Percentiles rank a stretch among this genome's conserved stretches.
These are phyloP conservation scores for Blastocystis sp. DNA, from an alignment of 352 stramenopile species.

Conservation along the genomic window DNA sequence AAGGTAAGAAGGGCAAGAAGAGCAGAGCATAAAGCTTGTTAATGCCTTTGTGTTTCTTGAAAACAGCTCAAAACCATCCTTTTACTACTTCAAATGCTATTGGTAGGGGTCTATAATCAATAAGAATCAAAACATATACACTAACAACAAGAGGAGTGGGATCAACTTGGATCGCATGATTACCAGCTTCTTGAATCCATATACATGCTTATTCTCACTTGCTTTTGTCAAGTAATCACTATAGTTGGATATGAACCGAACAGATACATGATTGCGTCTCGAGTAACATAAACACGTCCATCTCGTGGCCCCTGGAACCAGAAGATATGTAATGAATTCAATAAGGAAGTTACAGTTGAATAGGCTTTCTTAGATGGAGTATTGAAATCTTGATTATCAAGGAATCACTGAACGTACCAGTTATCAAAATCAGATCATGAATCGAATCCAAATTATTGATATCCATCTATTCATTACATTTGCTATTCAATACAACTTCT, in stretches of 20 bases:
- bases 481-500: neutral
- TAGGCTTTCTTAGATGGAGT: slow-evolving; percentile 5
- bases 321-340: slow-evolving; percentile 44
- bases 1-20: slow-evolving; percentile 18
- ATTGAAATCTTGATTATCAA: slow-evolving; percentile 30
- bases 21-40: neutral
- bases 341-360: neutral
- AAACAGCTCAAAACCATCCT: slow-evolving; percentile 31
- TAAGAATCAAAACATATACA: neutral
- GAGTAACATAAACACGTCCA: slow-evolving; percentile 44
- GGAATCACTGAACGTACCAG: neutral
- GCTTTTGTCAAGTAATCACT: slow-evolving; percentile 46
- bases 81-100: slow-evolving; percentile 41
- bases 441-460: neutral
- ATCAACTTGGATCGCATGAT: slow-evolving; percentile 35
- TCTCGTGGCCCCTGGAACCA: slow-evolving; percentile 28
- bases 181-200: slow-evolving; percentile 41
- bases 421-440: slow-evolving; percentile 43
- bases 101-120: slow-evolving; percentile 8
- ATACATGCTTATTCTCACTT: slow-evolving; percentile 42
- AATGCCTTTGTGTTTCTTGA: neutral
- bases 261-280: slow-evolving; percentile 19
- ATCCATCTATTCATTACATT: slow-evolving; percentile 2
- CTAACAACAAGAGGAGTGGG: neutral
- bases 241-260: neutral